Percentiles rank a stretch among this genome's conserved stretches.
Evolutionary conservation across 306 rosid genomes (phyloP).

Genomic region (Argentina anserina): DNA sequence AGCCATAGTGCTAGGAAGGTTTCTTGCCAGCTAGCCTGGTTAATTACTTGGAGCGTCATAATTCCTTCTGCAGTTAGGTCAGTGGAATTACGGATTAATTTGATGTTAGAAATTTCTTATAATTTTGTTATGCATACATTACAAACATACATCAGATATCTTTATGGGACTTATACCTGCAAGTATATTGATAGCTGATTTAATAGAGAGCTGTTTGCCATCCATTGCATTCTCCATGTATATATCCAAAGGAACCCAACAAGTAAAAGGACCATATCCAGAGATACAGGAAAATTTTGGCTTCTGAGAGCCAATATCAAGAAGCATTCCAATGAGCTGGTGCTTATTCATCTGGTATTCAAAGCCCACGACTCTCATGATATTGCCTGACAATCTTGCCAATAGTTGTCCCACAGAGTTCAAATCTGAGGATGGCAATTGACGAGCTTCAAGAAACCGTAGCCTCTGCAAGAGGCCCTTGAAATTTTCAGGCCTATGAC

Average conservation of each 20-base stretch:
- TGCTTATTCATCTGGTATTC: slow-evolving; percentile 44
- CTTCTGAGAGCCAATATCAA: slow-evolving; percentile 40
- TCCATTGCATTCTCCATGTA: slow-evolving; percentile 78
- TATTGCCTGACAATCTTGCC: slow-evolving; percentile 45
- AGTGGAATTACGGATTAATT: slow-evolving; percentile 25
- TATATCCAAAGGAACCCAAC: slow-evolving; percentile 70
- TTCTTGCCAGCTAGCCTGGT: slow-evolving; percentile 86
- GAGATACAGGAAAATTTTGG: slow-evolving; percentile 33
- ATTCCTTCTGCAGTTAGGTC: slow-evolving; percentile 57
- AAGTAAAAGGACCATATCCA: slow-evolving; percentile 43
- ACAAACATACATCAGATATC: slow-evolving; percentile 10
- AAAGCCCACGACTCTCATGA: slow-evolving; percentile 43
- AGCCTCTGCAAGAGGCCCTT: slow-evolving; percentile 62
- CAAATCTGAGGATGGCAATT: slow-evolving; percentile 40
- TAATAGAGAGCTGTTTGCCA: slow-evolving; percentile 58
- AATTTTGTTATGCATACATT: not conserved
- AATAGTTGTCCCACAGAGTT: slow-evolving; percentile 41
- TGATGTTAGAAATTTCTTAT: slow-evolving; percentile 19
- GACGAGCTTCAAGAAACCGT: slow-evolving; percentile 51
- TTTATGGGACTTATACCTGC: slow-evolving; percentile 42
- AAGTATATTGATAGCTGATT: slow-evolving; percentile 57
- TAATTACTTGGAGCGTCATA: slow-evolving; percentile 56
- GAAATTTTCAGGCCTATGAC: slow-evolving; percentile 66
- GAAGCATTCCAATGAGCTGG: slow-evolving; percentile 44
- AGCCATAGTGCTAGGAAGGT: slow-evolving; percentile 82